A percentile compares a stretch with the other conserved stretches of the same genome.
Conservation (phyloP, 1,284 basidiomycete species). For the Puccinia novopanici region DNA sequence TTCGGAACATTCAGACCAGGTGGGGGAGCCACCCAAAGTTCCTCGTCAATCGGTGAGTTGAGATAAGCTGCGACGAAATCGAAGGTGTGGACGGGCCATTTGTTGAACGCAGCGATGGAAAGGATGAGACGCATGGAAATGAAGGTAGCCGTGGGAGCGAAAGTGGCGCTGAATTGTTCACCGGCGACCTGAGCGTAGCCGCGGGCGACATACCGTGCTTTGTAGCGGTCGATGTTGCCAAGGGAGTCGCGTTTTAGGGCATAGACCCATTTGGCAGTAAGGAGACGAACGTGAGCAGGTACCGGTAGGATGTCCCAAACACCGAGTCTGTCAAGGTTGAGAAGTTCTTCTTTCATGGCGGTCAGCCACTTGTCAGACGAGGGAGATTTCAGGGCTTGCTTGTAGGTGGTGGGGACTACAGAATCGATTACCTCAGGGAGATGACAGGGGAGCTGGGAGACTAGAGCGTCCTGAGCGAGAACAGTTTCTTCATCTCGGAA, state of each 20-base stretch:
- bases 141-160: slow-evolving; percentile 41
- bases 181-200: slow-evolving; percentile 49
- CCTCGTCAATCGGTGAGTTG: slow-evolving; percentile 16
- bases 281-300: neutral
- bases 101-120: neutral
- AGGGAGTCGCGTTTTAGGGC: slow-evolving; percentile 25
- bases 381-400: neutral
- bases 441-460: neutral
- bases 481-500: neutral
- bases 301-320: slow-evolving; percentile 10
- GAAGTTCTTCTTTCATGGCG: neutral
- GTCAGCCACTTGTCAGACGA: neutral
- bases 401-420: neutral
- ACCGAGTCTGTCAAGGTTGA: neutral
- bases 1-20: neutral
- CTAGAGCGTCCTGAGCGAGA: neutral
- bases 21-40: slow-evolving; percentile 7
- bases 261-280: slow-evolving; percentile 39
- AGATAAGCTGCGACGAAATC: slow-evolving; percentile 34
- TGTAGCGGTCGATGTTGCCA: slow-evolving; percentile 27
- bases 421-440: neutral
- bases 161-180: slow-evolving; percentile 50
- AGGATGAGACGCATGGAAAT: neutral
- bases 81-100: slow-evolving; percentile 29
- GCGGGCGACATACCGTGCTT: slow-evolving; percentile 52